A percentile compares a stretch with the other conserved stretches of the same genome.
These are phyloP conservation scores for Chaetoceros tenuissimus DNA, from an alignment of 108 stramenopile genomes.

Conservation along the genomic window DNA sequence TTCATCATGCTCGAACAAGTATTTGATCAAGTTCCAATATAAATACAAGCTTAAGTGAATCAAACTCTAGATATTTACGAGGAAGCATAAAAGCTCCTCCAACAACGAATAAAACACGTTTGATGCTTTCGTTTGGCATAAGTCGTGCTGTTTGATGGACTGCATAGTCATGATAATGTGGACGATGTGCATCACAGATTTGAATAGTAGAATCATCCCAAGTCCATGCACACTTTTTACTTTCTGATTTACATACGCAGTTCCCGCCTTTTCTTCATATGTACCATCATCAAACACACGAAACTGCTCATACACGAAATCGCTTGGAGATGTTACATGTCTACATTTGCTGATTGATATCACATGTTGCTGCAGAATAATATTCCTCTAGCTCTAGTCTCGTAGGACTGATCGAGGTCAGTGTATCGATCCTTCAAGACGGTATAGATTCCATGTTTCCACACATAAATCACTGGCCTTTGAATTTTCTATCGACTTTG, in stretches of 20 bases:
- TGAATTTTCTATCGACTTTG: conserved; percentile 1
- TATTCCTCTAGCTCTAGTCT: background rate
- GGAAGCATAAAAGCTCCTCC: conserved; percentile 85
- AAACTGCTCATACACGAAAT: too few relatives aligned
- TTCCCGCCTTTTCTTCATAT: background rate
- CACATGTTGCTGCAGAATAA: background rate
- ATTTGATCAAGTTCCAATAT: conserved; percentile 81
- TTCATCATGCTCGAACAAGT: conserved; percentile 48
- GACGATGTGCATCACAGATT: conserved; percentile 65
- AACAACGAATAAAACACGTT: conserved; percentile 67
- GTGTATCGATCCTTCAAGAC: background rate
- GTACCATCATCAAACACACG: background rate
- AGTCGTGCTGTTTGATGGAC: conserved; percentile 77
- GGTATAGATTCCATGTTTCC: background rate
- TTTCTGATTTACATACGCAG: conserved; percentile 17
- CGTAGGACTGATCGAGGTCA: background rate
- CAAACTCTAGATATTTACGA: conserved; percentile 73
- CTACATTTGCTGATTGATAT: background rate
- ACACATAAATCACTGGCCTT: background rate
- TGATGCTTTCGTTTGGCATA: conserved; percentile 34
- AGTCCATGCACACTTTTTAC: conserved; percentile 53
- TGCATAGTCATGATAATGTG: conserved; percentile 75
- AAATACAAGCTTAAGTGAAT: conserved; percentile 56
- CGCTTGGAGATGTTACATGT: too few relatives aligned
- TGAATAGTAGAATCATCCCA: conserved; percentile 67